Evolutionary conservation across 164 flowering plant genomes (phyloP), one percentile per base, ranked within the genome.

Genomic region (Taxillus chinensis): DNA sequence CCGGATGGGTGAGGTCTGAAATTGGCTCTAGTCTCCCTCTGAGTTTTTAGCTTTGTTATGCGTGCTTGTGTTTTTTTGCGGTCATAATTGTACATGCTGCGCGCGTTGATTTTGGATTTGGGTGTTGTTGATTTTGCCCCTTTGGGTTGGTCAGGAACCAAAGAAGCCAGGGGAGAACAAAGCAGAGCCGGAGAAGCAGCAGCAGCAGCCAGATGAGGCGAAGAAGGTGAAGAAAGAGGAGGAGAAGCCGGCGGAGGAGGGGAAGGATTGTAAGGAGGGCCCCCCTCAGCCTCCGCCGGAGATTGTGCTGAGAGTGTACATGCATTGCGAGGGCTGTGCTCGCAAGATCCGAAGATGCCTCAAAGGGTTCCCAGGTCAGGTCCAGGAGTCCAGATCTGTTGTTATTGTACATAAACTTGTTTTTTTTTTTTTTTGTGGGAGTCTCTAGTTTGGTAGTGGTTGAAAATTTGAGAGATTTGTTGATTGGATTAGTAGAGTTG

Each of bases 291-390:
- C 86, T 14, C 88, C 86, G 3, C 77, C 69, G 55, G 84, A 84
- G 61, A 79, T 89, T 48, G 79, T 86, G 7, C 67, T 86, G 60
- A 79, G 63, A 49, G 90, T 90, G 11, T 86, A 69, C 86, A 90
- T 90, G 97, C 97, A 90, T 83, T 90, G 97, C 46, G 95, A 90
- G 61, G 97, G 95, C 0, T 90, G 97, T 57, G 95, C 97, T 10
- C 77, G 74, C 51, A 90, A 90, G 64, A 87, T 90, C 64, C 80
- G 77, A 37, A 52, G 80, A 48, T 74, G 83, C 41, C 84, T 90
- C 54, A 83, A 57, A 45, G 90, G 90, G 38, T 86, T 88, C 59
- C 73, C 76, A 67, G 97, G 97, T 90, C 51, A 12, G 2, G 11
- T 7, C 41, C 3, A 7, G 2, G 8, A 27, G 27, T 27, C 1